A percentile compares a stretch with the other conserved stretches of the same genome.
phyloP scores from a whole-genome alignment of 2,329 filamentous ascomycete genomes.

The Trichophyton verrucosum region DNA sequence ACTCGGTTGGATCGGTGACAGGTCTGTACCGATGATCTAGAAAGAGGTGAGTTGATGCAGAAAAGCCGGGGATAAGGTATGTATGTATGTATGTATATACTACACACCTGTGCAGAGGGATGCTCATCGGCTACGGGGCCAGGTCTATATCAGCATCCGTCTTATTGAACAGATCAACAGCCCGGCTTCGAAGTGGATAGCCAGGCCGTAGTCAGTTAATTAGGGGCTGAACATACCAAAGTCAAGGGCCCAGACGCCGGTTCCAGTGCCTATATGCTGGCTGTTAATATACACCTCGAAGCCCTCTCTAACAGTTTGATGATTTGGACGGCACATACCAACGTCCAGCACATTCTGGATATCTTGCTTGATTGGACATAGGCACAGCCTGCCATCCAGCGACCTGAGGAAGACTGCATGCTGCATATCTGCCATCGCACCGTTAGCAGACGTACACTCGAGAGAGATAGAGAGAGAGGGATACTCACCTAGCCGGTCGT shows the following conservation, averaged over 20 bases:
- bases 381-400: constrained; percentile 26
- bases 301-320: background rate
- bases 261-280: constrained; percentile 8
- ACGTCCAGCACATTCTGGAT: constrained; percentile 32
- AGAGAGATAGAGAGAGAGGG: background rate
- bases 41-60: background rate
- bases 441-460: constrained; percentile 20
- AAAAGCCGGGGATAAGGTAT: background rate
- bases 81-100: background rate
- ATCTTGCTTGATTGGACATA: constrained; percentile 25
- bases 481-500: background rate
- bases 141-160: background rate
- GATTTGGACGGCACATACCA: constrained; percentile 12
- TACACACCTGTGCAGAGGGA: background rate
- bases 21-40: constrained; percentile 3
- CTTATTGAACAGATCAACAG: no score
- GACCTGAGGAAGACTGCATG: constrained; percentile 30
- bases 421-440: constrained; percentile 27
- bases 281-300: background rate
- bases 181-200: no score
- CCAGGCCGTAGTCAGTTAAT: no score
- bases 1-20: constrained; percentile 9
- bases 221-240: constrained; percentile 12
- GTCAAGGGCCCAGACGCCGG: constrained; percentile 21
- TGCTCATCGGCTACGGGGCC: background rate